Conservation (phyloP, 768 basidiomycete species). For the Heimioporus sp. region DNA sequence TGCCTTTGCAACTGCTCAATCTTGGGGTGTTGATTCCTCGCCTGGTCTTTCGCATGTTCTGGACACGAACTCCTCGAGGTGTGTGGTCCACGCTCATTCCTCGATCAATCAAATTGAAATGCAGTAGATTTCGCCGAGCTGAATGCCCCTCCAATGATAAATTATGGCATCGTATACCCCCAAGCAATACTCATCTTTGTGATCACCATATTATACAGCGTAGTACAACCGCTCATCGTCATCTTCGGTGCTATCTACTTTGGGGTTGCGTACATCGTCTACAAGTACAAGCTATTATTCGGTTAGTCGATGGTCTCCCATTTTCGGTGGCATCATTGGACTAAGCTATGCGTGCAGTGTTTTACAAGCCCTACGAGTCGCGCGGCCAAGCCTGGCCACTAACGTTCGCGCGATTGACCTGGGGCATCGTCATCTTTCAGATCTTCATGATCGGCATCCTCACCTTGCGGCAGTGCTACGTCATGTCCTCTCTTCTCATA, state of each 20-base stretch:
- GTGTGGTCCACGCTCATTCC: constrained; percentile 6
- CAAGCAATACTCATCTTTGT: constrained; percentile 96
- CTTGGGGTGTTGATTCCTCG: constrained; percentile 85
- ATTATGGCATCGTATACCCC: constrained; percentile 96
- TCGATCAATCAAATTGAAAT: not conserved
- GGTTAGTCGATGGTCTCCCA: constrained; percentile 47
- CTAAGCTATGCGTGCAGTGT: constrained; percentile 53
- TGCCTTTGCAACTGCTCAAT: constrained; percentile 94
- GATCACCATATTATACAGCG: constrained; percentile 92
- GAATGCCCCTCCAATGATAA: constrained; percentile 97
- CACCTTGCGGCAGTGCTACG: constrained; percentile 57
- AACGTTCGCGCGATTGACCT: constrained; percentile 87
- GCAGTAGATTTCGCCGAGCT: constrained; percentile 87
- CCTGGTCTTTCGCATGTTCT: constrained; percentile 67
- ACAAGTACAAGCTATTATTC: constrained; percentile 97
- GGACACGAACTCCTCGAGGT: constrained; percentile 92
- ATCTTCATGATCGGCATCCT: constrained; percentile 98
- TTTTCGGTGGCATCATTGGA: not conserved
- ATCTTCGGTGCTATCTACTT: constrained; percentile 97
- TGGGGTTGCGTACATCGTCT: constrained; percentile 92
- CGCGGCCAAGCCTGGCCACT: constrained; percentile 98
- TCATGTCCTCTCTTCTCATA: constrained; percentile 59
- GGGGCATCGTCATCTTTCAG: constrained; percentile 91
- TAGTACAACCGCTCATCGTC: constrained; percentile 92
- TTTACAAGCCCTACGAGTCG: constrained; percentile 98